phyloP scores from a whole-genome alignment of 2,329 filamentous ascomycete species.

The Immersiporthe knoxdaviesiana region DNA sequence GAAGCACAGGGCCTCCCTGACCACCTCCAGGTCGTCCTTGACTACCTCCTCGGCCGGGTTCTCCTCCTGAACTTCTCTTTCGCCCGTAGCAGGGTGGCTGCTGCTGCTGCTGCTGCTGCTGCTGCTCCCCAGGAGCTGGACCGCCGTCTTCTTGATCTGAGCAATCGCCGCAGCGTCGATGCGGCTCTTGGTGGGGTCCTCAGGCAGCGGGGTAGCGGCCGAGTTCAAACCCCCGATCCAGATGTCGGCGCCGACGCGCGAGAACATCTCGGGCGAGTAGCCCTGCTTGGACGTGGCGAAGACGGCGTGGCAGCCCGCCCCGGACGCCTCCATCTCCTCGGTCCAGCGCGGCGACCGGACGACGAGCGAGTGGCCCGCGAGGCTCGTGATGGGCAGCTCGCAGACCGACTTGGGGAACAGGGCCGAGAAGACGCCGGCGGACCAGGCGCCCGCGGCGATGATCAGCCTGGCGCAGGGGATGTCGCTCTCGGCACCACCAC shows the following conservation, averaged over 20 bases:
- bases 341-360: conserved; percentile 62
- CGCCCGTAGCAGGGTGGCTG: too few species aligned
- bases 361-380: conserved; percentile 75
- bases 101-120: too few species aligned
- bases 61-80: conserved; percentile 23
- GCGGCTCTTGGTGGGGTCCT: conserved; percentile 52
- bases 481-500: conserved; percentile 50
- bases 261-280: conserved; percentile 74
- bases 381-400: conserved; percentile 59
- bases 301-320: conserved; percentile 63
- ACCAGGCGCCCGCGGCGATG: conserved; percentile 74
- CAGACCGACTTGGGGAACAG: conserved; percentile 63
- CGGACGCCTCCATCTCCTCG: conserved; percentile 43
- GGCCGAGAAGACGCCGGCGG: conserved; percentile 62
- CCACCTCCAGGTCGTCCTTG: conserved; percentile 59
- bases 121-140: conserved; percentile 48
- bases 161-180: conserved; percentile 52
- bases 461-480: conserved; percentile 68
- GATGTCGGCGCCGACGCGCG: conserved; percentile 66
- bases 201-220: conserved; percentile 61
- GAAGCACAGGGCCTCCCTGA: conserved; percentile 72
- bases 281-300: conserved; percentile 63
- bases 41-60: conserved; percentile 37
- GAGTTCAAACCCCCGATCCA: conserved; percentile 76
- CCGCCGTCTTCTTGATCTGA: conserved; percentile 53